phyloP scores from a whole-genome alignment of 139 green algal species.

The Chlorella ohadii region DNA sequence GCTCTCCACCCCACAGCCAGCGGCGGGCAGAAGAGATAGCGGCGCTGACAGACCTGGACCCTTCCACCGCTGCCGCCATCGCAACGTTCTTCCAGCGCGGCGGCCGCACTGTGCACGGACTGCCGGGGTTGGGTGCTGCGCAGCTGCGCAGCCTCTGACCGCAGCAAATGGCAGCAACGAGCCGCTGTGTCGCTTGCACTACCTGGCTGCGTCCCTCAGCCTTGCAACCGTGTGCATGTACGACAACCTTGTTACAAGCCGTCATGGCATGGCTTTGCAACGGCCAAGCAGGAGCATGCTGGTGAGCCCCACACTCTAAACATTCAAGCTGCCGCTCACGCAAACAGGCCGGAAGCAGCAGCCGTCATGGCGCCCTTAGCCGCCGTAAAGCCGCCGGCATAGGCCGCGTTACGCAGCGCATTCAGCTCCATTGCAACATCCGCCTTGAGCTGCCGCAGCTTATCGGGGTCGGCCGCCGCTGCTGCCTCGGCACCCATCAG shows the following conservation, averaged over 20 bases:
- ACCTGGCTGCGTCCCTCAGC: not conserved
- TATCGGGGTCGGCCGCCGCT: conserved; percentile 39
- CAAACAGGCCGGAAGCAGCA: conserved; percentile 7
- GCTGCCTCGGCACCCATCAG: conserved; percentile 37
- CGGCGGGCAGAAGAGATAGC: conserved; percentile 16
- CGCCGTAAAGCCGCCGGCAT: conserved; percentile 64
- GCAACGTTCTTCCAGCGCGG: conserved; percentile 12
- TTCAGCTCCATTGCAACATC: conserved; percentile 73
- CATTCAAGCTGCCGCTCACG: not conserved
- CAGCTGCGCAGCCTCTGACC: conserved; percentile 22
- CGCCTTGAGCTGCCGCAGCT: conserved; percentile 54
- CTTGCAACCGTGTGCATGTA: too few species aligned
- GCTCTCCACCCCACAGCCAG: not conserved
- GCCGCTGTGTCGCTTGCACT: too few species aligned
- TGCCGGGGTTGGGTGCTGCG: not conserved
- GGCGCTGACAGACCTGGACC: conserved; percentile 12
- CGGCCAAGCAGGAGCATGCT: not conserved
- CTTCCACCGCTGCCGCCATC: not conserved
- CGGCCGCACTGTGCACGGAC: not conserved
- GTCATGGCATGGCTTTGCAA: too few species aligned
- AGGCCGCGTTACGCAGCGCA: conserved; percentile 73
- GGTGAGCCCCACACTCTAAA: too few species aligned
- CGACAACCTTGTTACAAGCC: too few species aligned
- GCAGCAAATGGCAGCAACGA: too few species aligned
- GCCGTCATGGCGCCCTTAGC: conserved; percentile 64